Conservation (phyloP, 768 basidiomycete species). For the Pleurotus sapidus region DNA sequence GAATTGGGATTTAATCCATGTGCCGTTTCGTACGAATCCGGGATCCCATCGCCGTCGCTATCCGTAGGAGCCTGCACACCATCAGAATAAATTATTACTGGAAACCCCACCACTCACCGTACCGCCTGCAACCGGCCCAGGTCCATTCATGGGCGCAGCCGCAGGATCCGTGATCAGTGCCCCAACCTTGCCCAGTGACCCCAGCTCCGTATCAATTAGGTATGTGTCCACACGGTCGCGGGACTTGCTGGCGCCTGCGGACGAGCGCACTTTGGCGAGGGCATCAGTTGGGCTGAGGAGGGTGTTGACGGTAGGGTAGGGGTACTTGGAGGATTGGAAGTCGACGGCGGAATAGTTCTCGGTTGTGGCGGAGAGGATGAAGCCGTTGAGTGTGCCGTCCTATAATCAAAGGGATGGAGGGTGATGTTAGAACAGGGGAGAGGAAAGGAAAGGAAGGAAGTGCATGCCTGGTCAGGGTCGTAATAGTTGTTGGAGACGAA, state of each 20-base stretch:
- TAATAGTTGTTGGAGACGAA: slow-evolving; percentile 32
- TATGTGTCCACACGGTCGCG: slow-evolving; percentile 29
- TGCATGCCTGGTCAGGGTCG: slow-evolving; percentile 24
- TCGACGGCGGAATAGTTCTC: slow-evolving; percentile 30
- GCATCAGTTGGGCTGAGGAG: slow-evolving; percentile 29
- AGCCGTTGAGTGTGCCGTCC: slow-evolving; percentile 28
- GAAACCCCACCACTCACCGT: slow-evolving; percentile 16
- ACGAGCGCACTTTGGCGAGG: slow-evolving; percentile 22
- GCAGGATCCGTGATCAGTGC: slow-evolving; percentile 27
- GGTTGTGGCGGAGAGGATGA: slow-evolving; percentile 21
- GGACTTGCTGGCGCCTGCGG: slow-evolving; percentile 29
- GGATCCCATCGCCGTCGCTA: slow-evolving; percentile 30
- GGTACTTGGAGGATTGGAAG: slow-evolving; percentile 25
- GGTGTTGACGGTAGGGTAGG: slow-evolving; percentile 26
- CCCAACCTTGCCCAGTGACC: slow-evolving; percentile 29
- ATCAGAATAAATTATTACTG: no score
- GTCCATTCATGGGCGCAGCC: slow-evolving; percentile 25
- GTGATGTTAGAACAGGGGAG: neutral
- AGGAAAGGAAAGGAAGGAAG: neutral
- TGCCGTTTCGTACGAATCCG: slow-evolving; percentile 28
- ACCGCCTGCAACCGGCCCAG: slow-evolving; percentile 28
- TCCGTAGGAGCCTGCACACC: slow-evolving; percentile 21
- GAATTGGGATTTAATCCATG: slow-evolving; percentile 28
- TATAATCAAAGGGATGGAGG: neutral
- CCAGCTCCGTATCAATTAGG: slow-evolving; percentile 29